phyloP scores from a whole-genome alignment of 257 asterid species.

The Solanum stenotomum region DNA sequence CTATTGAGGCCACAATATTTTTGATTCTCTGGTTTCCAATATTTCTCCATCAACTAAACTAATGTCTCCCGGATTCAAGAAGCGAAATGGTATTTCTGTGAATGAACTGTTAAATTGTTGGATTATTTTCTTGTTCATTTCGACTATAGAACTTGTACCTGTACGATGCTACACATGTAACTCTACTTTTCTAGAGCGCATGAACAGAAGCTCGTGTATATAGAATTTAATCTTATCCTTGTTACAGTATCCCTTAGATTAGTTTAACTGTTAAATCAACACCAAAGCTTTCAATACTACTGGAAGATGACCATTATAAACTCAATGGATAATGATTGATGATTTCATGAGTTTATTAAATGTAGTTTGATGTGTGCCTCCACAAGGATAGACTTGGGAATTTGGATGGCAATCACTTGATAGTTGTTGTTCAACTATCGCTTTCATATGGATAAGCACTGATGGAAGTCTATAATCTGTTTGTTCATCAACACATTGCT shows the following conservation, averaged over 20 bases:
- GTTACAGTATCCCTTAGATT: background rate
- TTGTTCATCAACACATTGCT: background rate
- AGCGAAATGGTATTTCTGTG: background rate
- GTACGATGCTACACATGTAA: background rate
- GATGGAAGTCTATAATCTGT: background rate
- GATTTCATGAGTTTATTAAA: background rate
- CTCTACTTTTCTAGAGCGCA: background rate
- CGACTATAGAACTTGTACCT: background rate
- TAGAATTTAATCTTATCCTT: background rate
- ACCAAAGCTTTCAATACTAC: background rate
- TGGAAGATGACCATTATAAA: background rate
- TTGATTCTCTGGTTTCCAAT: background rate
- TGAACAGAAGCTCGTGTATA: background rate
- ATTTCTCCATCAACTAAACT: background rate
- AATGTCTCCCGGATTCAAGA: background rate
- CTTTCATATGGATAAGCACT: background rate
- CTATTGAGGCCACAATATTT: background rate
- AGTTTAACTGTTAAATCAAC: background rate
- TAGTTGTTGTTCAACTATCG: background rate
- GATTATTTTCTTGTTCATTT: background rate
- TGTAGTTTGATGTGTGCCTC: background rate
- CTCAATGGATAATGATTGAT: background rate
- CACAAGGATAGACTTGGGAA: background rate
- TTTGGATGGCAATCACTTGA: background rate
- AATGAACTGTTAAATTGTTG: background rate